Base-by-base conservation (phyloP, 2,329 filamentous ascomycete genomes). In the Didymella sp. region DNA sequence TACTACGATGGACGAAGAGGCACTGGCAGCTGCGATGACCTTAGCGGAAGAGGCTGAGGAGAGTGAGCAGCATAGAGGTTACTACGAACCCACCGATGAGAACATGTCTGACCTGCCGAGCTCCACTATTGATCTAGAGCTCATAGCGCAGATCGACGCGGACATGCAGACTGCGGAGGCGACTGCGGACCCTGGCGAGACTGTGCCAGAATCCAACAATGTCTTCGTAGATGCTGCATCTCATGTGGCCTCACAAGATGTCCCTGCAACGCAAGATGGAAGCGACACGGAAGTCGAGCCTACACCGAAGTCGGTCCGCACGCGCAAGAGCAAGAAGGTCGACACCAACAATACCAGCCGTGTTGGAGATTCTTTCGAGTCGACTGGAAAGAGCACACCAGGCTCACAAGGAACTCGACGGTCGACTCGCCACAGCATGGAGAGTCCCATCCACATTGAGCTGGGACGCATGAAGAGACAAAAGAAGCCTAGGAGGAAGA, bases 341-440 rank as follows among this genome's bases (percentile, higher is more conserved):
- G 61, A 47, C 4, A 64, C 62, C 2, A 71, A 57, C 22, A 71
- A 70, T 42, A 66, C 69, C 19, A 77, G 70, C 43, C 66, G 70
- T 31, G 64, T 79, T 3, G 70, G 66, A 24, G 73, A 78, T 33
- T 78, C 77, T 27, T 77, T 79, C 57, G 58, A 52, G 4, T 66
- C 47, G 22, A 62, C 63, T 17, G 58, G 55, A 1, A 58, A 56
- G 27, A 55, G 62, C 19, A 69, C 65, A 15, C 64, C 69, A 33
- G 60, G 59, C 11, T 46, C 65, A 8, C 53, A 56, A 11, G 61
- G 46, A 6, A 44, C 71, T 38, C 69, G 70, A 38, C 66, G 70
- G 24, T 74, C 72, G 4, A 61, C 65, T 4, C 71, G 72, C 7
- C 59, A 60, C n/a, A 70, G 70, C 7, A 57, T 57, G n/a, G 54